These are phyloP conservation scores for Lobosporangium transversale DNA, from an alignment of 192 early-diverging fungal genomes.

Conservation along the genomic window DNA sequence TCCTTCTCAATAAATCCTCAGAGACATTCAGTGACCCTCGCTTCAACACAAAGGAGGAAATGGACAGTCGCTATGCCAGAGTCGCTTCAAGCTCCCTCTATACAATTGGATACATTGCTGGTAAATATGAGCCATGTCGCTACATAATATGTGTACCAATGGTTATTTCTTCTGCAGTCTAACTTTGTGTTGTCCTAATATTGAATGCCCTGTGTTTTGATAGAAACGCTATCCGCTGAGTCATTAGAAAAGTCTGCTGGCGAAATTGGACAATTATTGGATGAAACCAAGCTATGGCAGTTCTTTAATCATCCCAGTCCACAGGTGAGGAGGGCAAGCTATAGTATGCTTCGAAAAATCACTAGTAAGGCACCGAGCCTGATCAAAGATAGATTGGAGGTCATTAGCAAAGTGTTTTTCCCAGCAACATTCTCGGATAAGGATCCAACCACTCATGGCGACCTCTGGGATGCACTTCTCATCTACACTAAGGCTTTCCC, in stretches of 20 bases:
- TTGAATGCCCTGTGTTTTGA: no score
- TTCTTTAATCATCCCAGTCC: slow-evolving; percentile 56
- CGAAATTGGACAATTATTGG: slow-evolving; percentile 61
- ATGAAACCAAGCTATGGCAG: slow-evolving; percentile 67
- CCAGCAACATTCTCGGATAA: slow-evolving; percentile 76
- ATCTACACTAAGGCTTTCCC: slow-evolving; percentile 79
- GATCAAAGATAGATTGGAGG: slow-evolving; percentile 56
- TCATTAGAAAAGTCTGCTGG: slow-evolving; percentile 36
- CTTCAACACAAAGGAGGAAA: slow-evolving; percentile 79
- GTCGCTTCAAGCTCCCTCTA: slow-evolving; percentile 71
- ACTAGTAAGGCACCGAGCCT: slow-evolving; percentile 57
- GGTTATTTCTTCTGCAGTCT: no score
- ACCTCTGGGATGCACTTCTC: slow-evolving; percentile 91
- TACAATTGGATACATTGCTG: slow-evolving; percentile 63
- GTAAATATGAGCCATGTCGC: no score
- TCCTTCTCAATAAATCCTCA: slow-evolving; percentile 77
- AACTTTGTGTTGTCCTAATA: no score
- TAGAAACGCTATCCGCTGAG: slow-evolving; percentile 38
- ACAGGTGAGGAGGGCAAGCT: slow-evolving; percentile 67
- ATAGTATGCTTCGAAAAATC: slow-evolving; percentile 65
- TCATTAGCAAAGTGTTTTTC: slow-evolving; percentile 68
- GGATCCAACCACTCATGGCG: slow-evolving; percentile 74
- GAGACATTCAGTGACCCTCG: slow-evolving; percentile 86
- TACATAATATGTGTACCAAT: no score
- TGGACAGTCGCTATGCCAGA: slow-evolving; percentile 73